Evolutionary conservation across 2,329 filamentous ascomycete genomes (phyloP).

Genomic region (Hypoxylon rubiginosum): DNA sequence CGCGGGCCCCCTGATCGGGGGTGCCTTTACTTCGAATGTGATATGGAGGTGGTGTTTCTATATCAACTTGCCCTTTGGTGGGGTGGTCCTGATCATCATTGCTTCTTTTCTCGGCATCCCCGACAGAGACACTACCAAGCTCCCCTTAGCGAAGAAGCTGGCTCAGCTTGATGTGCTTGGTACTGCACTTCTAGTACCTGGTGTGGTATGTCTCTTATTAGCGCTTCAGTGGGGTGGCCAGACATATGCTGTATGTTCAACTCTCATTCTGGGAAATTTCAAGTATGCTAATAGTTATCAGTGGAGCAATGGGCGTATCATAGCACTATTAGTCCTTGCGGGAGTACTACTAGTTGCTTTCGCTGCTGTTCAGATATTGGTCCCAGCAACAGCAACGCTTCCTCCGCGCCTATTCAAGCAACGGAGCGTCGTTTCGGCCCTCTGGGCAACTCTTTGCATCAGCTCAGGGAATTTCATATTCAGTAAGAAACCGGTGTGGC

Average conservation of each 20-base stretch:
- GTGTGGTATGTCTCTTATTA: constrained; percentile 56
- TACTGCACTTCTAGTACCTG: constrained; percentile 13
- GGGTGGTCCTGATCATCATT: constrained; percentile 12
- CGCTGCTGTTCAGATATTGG: constrained; percentile 37
- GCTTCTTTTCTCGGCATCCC: constrained; percentile 24
- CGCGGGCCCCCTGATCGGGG: constrained; percentile 50
- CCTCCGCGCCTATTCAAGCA: constrained; percentile 34
- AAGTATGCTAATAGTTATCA: background rate
- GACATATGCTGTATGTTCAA: constrained; percentile 33
- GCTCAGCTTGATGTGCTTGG: constrained; percentile 33
- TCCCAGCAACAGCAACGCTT: constrained; percentile 25
- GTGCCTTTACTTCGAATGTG: constrained; percentile 28
- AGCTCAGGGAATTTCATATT: constrained; percentile 46
- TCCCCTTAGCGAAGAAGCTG: constrained; percentile 14
- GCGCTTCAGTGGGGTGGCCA: constrained; percentile 59
- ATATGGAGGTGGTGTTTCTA: constrained; percentile 44
- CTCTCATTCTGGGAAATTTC: too few species aligned
- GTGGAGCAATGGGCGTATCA: constrained; percentile 52
- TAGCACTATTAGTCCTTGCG: constrained; percentile 52
- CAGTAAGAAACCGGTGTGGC: background rate
- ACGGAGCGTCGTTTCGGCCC: constrained; percentile 24
- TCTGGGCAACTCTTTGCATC: constrained; percentile 25
- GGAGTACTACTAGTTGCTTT: constrained; percentile 51
- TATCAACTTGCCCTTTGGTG: constrained; percentile 45
- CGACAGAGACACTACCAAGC: background rate